Evolutionary conservation across 148 eudicot genomes (phyloP), one percentile per base, ranked within the genome.

Genomic region (Vaccinium macrocarpon): DNA sequence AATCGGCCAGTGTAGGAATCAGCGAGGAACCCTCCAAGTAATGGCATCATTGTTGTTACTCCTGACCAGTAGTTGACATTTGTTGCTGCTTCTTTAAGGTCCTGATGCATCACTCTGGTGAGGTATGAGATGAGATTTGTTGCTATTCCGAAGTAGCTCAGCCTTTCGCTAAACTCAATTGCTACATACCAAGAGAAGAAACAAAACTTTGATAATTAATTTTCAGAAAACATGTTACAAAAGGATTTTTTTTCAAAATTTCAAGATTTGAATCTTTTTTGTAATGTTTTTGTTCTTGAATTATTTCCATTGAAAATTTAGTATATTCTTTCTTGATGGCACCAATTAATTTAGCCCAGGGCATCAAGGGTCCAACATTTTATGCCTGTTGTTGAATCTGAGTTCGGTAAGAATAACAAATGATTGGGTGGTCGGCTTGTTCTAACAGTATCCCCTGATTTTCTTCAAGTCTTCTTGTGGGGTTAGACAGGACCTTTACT

Each of bases 101-200:
- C 76, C 15, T 81, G 83, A 48, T 81, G 76, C 56, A 81, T 64
- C 76, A 81, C 83, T 64, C 38, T 25, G 38, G 83, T 81, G 42
- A 81, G 76, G 83, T 81, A 81, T 48, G 83, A 46, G 75, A 81
- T 81, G 59, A 81, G 83, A 66, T 81, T 81, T 81, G 75, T 48
- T 14, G 83, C 42, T 66, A 66, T 48, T 46, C 75, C 76, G 32
- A 81, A 81, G 57, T 81, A 81, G 76, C 46, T 66, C 76, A 81
- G 57, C 76, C 83, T 81, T 73, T 81, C 83, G 15, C 76, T 81
- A 8, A 81, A 66, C 76, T 81, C 83, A 49, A 81, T 81, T 23
- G 51, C 83, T 81, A 16, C 52, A 25, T 49, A 15, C 14, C 15
- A 64, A 46, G 74, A 38, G 50, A 80, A 46, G 4, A 81, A 78